Evolutionary conservation across 306 rosid species (phyloP).

Genomic region (Cucumis melo): DNA sequence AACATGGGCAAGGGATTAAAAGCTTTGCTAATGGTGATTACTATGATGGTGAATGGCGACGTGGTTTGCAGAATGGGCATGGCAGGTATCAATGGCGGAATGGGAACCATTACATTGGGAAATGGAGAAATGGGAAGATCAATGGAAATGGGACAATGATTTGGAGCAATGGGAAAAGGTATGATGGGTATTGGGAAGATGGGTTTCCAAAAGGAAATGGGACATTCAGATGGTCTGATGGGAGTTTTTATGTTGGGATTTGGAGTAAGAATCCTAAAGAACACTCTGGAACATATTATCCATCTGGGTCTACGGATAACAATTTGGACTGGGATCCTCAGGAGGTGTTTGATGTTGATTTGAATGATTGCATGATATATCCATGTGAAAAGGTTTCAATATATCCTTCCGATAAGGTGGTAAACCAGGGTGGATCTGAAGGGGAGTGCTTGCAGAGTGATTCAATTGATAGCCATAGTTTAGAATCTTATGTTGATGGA

Average conservation of each 20-base stretch:
- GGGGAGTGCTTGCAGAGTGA: constrained; percentile 21
- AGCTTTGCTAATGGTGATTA: constrained; percentile 65
- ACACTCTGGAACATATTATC: constrained; percentile 54
- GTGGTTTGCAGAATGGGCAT: constrained; percentile 64
- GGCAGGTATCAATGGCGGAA: constrained; percentile 81
- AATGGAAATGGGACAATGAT: constrained; percentile 69
- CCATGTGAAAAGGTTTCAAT: constrained; percentile 35
- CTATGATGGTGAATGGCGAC: constrained; percentile 84
- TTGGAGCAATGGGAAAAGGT: constrained; percentile 62
- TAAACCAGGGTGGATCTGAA: constrained; percentile 21
- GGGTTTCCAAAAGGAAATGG: constrained; percentile 81
- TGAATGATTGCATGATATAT: constrained; percentile 37
- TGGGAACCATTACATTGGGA: constrained; percentile 69
- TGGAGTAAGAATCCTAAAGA: constrained; percentile 55
- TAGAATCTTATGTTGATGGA: constrained; percentile 18
- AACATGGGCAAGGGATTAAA: constrained; percentile 62
- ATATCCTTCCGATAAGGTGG: constrained; percentile 62
- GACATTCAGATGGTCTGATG: constrained; percentile 55
- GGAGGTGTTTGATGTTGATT: constrained; percentile 34
- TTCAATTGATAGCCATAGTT: constrained; percentile 31
- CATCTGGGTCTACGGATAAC: constrained; percentile 23
- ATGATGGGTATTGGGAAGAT: constrained; percentile 77
- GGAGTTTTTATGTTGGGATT: constrained; percentile 58
- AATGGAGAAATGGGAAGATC: constrained; percentile 59
- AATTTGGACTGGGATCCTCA: constrained; percentile 59